Conservation (phyloP, 768 basidiomycete species). For the Russula sp. region DNA sequence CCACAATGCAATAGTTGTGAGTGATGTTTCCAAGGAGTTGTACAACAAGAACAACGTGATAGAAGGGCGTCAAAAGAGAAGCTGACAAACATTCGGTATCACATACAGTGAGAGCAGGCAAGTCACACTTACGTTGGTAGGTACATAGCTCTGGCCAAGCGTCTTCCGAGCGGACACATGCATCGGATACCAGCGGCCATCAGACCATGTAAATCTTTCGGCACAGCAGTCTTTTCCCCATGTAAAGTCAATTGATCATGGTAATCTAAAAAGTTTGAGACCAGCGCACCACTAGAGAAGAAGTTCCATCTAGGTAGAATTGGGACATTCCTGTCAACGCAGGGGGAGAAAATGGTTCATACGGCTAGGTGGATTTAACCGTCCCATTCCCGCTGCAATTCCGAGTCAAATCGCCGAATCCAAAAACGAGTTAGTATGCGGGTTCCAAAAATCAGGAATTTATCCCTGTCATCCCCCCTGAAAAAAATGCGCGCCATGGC, state of each 20-base stretch:
- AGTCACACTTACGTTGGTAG: slow-evolving; percentile 55
- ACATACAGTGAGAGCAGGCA: neutral
- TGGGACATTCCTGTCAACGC: slow-evolving; percentile 77
- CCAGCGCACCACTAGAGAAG: no score
- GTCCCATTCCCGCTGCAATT: slow-evolving; percentile 99
- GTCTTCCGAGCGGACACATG: slow-evolving; percentile 61
- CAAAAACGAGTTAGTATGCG: slow-evolving; percentile 79
- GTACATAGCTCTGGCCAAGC: slow-evolving; percentile 55
- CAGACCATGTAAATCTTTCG: slow-evolving; percentile 69
- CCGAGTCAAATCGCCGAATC: slow-evolving; percentile 74
- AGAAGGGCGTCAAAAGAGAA: slow-evolving; percentile 81
- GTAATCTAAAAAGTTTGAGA: no score
- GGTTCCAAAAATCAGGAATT: no score
- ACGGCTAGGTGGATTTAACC: slow-evolving; percentile 59
- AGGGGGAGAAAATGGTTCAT: slow-evolving; percentile 83
- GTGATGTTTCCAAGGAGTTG: slow-evolving; percentile 84
- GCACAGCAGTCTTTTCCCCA: slow-evolving; percentile 55
- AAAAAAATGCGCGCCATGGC: no score
- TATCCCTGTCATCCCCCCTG: no score
- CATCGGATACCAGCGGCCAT: slow-evolving; percentile 78
- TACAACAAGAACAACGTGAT: no score
- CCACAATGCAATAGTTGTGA: slow-evolving; percentile 73
- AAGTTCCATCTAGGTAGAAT: no score
- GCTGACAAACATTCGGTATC: slow-evolving; percentile 43
- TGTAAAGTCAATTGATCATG: no score